Evolutionary conservation across 768 basidiomycete species (phyloP).

Genomic region (Myochromella boudieri): DNA sequence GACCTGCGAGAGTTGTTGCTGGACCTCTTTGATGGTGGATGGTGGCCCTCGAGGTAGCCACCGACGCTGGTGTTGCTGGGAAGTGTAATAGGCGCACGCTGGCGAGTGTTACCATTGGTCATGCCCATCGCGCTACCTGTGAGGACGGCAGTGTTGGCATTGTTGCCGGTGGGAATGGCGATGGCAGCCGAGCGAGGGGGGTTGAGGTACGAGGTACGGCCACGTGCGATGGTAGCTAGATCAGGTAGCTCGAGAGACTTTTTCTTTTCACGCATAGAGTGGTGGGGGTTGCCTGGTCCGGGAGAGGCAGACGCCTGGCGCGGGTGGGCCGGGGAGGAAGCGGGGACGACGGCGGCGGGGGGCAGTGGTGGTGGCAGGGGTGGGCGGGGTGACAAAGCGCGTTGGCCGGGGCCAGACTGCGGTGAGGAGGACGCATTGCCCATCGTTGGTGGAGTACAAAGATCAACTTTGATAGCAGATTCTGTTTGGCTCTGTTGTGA

Average conservation of each 20-base stretch:
- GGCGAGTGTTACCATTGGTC: constrained; percentile 24
- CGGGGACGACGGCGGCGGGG: too few species aligned
- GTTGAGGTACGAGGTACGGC: constrained; percentile 15
- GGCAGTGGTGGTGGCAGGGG: too few species aligned
- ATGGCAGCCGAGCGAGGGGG: constrained; percentile 36
- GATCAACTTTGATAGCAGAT: too few species aligned
- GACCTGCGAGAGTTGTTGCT: constrained; percentile 42
- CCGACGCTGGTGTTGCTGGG: constrained; percentile 30
- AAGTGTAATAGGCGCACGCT: constrained; percentile 23
- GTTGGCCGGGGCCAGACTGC: too few species aligned
- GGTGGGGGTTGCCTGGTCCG: constrained; percentile 45
- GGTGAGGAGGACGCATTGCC: too few species aligned
- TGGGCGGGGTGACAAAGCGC: too few species aligned
- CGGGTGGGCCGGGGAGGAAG: too few species aligned
- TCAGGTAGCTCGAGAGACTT: constrained; percentile 77
- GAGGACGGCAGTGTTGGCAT: too few species aligned
- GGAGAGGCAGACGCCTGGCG: constrained; percentile 36
- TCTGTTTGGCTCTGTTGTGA: too few species aligned
- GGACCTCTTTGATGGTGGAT: constrained; percentile 14
- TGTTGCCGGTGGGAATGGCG: constrained; percentile 33
- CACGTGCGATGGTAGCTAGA: constrained; percentile 41
- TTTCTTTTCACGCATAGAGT: constrained; percentile 66
- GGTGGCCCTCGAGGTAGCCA: constrained; percentile 11
- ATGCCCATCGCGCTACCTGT: constrained; percentile 21
- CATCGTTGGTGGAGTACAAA: too few species aligned